These are phyloP conservation scores for Acer campestre DNA, from an alignment of 345 rosid genomes.

Conservation along the genomic window DNA sequence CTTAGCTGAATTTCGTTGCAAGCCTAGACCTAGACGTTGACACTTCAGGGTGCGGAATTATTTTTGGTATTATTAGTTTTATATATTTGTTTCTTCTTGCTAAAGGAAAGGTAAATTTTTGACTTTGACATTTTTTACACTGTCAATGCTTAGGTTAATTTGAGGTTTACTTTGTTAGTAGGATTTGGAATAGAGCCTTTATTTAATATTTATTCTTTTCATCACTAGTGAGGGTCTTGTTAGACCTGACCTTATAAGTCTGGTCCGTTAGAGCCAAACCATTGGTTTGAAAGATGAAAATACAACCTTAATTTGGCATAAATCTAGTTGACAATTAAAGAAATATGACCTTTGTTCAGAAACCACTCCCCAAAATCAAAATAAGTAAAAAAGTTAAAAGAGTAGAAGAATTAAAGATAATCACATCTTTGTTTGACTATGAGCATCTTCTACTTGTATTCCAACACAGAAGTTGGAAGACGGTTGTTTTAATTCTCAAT, in stretches of 20 bases:
- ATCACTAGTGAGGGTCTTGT: neutral
- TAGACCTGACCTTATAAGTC: neutral
- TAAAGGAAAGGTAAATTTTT: neutral
- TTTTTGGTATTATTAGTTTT: neutral
- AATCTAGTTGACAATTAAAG: neutral
- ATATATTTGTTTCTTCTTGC: neutral
- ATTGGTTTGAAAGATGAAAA: neutral
- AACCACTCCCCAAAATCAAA: no score
- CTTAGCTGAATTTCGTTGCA: slow-evolving; percentile 92
- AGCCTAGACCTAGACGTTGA: slow-evolving; percentile 91
- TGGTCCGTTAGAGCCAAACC: neutral
- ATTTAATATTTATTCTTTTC: neutral
- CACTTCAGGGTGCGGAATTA: slow-evolving; percentile 31
- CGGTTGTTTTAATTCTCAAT: neutral
- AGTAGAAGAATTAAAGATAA: neutral
- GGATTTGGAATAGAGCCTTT: neutral
- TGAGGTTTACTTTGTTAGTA: neutral
- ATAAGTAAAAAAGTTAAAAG: neutral
- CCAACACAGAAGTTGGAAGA: neutral
- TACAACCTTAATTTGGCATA: neutral
- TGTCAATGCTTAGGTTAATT: neutral
- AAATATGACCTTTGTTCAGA: neutral
- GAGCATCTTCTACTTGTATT: neutral
- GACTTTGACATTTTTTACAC: neutral
- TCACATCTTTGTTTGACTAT: neutral